These are phyloP conservation scores for Smittium culicis DNA, from an alignment of 371 early-diverging fungal genomes.

Conservation along the genomic window DNA sequence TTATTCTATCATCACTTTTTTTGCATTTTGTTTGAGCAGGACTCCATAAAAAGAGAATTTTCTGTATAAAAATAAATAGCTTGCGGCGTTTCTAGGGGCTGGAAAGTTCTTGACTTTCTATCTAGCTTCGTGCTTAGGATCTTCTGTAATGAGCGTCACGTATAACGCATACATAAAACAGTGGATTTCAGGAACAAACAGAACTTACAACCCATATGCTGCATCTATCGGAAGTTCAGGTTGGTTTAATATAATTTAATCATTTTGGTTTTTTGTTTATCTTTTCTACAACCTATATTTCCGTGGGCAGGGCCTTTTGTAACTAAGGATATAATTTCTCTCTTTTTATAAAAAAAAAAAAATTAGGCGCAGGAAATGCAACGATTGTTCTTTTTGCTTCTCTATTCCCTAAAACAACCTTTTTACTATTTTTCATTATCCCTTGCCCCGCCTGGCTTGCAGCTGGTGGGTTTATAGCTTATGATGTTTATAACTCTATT, in stretches of 20 bases:
- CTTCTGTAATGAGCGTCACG: background rate
- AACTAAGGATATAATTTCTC: no score
- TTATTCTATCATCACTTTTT: no score
- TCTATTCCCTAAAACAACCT: constrained; percentile 28
- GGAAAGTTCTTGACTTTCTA: constrained; percentile 34
- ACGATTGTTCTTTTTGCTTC: constrained; percentile 35
- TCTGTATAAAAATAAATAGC: no score
- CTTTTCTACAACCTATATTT: constrained; percentile 18
- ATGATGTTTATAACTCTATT: constrained; percentile 30
- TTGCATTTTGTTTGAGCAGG: no score
- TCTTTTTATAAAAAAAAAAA: no score
- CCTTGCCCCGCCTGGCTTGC: constrained; percentile 38
- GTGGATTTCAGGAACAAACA: constrained; percentile 14
- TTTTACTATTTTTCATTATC: constrained; percentile 34
- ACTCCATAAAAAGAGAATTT: no score
- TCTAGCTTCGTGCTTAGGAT: constrained; percentile 17
- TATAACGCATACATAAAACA: constrained; percentile 7
- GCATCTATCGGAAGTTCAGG: constrained; percentile 12
- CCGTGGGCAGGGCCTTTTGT: no score
- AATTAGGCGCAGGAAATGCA: constrained; percentile 34
- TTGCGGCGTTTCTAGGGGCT: constrained; percentile 31
- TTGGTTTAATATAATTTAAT: background rate
- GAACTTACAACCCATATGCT: background rate
- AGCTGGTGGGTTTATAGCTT: constrained; percentile 35
- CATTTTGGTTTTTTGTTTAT: constrained; percentile 12